Base-by-base conservation (phyloP, 2,329 filamentous ascomycete genomes). In the Phoma sp. region DNA sequence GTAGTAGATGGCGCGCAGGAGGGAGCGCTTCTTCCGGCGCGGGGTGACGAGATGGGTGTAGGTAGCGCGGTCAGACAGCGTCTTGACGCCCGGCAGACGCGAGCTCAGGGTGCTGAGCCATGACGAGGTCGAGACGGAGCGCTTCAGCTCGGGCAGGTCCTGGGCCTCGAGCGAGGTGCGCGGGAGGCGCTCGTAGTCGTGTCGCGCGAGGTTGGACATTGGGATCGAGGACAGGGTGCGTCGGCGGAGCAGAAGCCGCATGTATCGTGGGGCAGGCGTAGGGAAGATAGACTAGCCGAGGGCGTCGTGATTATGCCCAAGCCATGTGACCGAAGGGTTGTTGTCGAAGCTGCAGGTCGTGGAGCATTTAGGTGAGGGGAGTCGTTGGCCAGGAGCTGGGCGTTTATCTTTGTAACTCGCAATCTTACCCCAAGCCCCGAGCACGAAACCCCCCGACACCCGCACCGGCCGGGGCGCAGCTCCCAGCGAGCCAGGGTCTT, bases 111-210 rank as follows among this genome's bases (percentile, higher is more conserved):
- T 63, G 35, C 48, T 46, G 32, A 69, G 54, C 72, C 72, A 74
- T 36, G 71, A 70, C 5, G 62, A 57, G 6, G 46, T 41, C 6
- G 64, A 57, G 17, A 48, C 24, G 37, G 58, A 43, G 35, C 48
- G 56, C 17, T 62, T 54, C 41, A 61, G 57, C 15, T 57, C 54
- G 6, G 58, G 41, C 17, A 63, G 35, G 12, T 63, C 61, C 7
- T 68, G 58, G 10, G 61, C 56, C n/a, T 73, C 70, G 46, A 64
- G 19, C 7, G 69, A 72, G 33, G 64, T 57, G 40, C 70, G 68
- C 31, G 71, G 71, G 13, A 74, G 60, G 17, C 65, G 72, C 64
- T 73, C 70, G 61, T 74, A 74, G 43, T 69, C 55, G 61, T 71
- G 69, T 43, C 61, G 68, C 25, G 44, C 52, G 35, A 57, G 40